Conservation (phyloP, 2,329 filamentous ascomycete species). For the Penicillium sp. region DNA sequence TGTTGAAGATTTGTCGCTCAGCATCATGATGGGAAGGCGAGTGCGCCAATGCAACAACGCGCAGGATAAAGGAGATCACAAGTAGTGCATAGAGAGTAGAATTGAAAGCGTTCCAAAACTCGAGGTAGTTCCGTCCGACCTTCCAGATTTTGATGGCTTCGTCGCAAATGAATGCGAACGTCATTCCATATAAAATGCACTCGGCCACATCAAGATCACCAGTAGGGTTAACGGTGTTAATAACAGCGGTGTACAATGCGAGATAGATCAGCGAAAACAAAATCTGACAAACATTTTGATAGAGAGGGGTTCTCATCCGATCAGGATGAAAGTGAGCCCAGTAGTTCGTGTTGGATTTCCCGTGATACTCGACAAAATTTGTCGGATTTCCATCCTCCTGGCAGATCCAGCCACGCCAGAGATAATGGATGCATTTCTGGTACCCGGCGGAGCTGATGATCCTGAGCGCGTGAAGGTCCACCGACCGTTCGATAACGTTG, state of each 20-base stretch:
- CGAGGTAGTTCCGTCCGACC: constrained; percentile 85
- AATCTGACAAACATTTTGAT: constrained; percentile 90
- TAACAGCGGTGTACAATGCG: constrained; percentile 81
- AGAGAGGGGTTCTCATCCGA: constrained; percentile 87
- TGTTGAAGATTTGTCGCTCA: constrained; percentile 68
- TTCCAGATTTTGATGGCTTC: constrained; percentile 91
- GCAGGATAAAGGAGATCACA: constrained; percentile 75
- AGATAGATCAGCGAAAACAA: constrained; percentile 83
- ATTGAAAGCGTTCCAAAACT: constrained; percentile 98
- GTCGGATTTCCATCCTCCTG: constrained; percentile 90
- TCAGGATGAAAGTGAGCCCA: constrained; percentile 88
- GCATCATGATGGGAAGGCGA: constrained; percentile 53
- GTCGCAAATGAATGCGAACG: constrained; percentile 85
- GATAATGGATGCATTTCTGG: constrained; percentile 89
- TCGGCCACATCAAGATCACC: constrained; percentile 87
- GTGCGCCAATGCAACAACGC: constrained; percentile 76
- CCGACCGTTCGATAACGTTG: constrained; percentile 91
- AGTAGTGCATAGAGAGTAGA: constrained; percentile 78
- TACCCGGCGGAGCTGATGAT: constrained; percentile 94
- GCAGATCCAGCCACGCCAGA: constrained; percentile 96
- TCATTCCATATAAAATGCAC: constrained; percentile 85
- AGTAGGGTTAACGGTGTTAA: constrained; percentile 88
- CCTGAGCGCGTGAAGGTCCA: constrained; percentile 85
- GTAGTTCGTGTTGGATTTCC: constrained; percentile 78
- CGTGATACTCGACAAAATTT: constrained; percentile 85